Percentiles rank a stretch among this genome's conserved stretches.
These are phyloP conservation scores for Coemansia sp. DNA, from an alignment of 192 early-diverging fungal genomes.

Conservation along the genomic window DNA sequence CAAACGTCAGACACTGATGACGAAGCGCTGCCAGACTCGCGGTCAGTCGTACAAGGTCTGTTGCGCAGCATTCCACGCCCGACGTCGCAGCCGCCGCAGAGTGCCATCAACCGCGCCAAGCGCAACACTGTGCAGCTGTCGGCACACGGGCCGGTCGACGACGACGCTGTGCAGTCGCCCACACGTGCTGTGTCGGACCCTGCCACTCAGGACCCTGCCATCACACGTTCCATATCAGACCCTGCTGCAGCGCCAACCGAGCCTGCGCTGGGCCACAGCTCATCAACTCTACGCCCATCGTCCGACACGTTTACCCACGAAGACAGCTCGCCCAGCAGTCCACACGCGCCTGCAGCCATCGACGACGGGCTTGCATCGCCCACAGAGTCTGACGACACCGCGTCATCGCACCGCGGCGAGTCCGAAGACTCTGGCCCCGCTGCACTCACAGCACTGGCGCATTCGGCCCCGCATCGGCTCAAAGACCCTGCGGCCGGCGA, in stretches of 20 bases:
- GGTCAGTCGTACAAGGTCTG: conserved; percentile 45
- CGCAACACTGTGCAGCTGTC: conserved; percentile 50
- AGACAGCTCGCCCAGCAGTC: conserved; percentile 2
- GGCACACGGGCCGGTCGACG: conserved; percentile 19
- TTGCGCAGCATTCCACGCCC: conserved; percentile 50
- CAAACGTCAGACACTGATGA: neutral
- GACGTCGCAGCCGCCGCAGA: conserved; percentile 38
- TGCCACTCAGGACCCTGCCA: conserved; percentile 12
- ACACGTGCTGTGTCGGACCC: conserved; percentile 1
- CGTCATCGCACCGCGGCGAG: conserved; percentile 24
- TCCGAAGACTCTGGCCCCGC: conserved; percentile 15
- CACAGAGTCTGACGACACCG: conserved; percentile 31
- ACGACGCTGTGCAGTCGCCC: conserved; percentile 10
- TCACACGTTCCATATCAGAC: conserved; percentile 9
- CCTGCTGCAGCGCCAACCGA: conserved; percentile 6
- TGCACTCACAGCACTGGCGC: conserved; percentile 20
- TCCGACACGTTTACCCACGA: conserved; percentile 45
- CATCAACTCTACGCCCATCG: conserved; percentile 47
- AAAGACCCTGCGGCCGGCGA: conserved; percentile 30
- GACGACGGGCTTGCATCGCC: conserved; percentile 22
- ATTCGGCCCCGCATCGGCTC: conserved; percentile 26
- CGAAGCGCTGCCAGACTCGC: conserved; percentile 41
- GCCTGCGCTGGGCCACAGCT: conserved; percentile 39
- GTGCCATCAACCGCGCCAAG: conserved; percentile 47
- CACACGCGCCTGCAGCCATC: conserved; percentile 5